Evolutionary conservation across 148 eudicot genomes (phyloP).

Genomic region (Amaranthus hypochondriacus): DNA sequence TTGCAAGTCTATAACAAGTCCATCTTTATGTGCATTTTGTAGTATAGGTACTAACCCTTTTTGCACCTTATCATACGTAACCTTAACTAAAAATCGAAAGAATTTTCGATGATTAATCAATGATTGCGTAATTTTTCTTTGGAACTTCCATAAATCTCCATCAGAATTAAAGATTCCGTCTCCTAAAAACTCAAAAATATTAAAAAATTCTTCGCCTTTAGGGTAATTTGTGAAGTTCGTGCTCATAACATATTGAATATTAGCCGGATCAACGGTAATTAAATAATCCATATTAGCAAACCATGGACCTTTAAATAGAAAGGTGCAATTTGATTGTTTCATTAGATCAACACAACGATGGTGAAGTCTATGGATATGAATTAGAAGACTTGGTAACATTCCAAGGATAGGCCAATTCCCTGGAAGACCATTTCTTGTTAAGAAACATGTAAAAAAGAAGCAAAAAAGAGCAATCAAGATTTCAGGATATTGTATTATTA

Average conservation of each 20-base stretch:
- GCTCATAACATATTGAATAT: constrained; percentile 32
- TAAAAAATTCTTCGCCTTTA: constrained; percentile 26
- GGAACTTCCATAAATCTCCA: constrained; percentile 30
- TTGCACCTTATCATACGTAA: constrained; percentile 24
- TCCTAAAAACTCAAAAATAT: constrained; percentile 32
- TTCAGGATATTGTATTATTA: constrained; percentile 28
- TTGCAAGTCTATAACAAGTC: constrained; percentile 31
- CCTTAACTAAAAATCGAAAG: constrained; percentile 23
- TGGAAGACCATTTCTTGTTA: constrained; percentile 31
- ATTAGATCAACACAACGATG: constrained; percentile 22
- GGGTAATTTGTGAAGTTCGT: constrained; percentile 30
- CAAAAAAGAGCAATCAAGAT: constrained; percentile 23
- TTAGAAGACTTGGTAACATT: constrained; percentile 28
- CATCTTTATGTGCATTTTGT: constrained; percentile 22
- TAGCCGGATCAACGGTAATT: constrained; percentile 27
- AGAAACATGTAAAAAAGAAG: constrained; percentile 28
- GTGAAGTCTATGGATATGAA: constrained; percentile 21
- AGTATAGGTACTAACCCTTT: constrained; percentile 31
- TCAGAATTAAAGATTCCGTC: constrained; percentile 31
- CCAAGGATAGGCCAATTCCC: constrained; percentile 33
- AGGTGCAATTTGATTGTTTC: constrained; percentile 14
- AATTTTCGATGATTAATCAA: constrained; percentile 26
- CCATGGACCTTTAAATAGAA: constrained; percentile 30
- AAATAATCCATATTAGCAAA: constrained; percentile 30
- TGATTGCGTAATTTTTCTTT: constrained; percentile 22